Conservation (phyloP, 2,329 filamentous ascomycete genomes). For the Aspergillus sp. region DNA sequence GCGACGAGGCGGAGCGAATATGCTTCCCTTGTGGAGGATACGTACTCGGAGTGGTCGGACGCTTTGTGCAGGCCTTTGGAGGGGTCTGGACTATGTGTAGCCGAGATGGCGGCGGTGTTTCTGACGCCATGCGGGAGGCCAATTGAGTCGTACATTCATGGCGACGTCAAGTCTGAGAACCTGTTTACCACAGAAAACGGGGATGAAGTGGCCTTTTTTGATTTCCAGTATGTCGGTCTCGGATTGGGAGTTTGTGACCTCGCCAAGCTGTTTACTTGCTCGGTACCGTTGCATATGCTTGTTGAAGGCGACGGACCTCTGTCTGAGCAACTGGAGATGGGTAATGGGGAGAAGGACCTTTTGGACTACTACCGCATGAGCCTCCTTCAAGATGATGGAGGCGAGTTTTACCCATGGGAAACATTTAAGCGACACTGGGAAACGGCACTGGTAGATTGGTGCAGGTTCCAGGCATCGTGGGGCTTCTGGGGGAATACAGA, state of each 20-base stretch:
- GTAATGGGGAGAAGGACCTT: conserved; percentile 55
- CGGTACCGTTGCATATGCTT: conserved; percentile 62
- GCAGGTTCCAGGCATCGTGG: conserved; percentile 65
- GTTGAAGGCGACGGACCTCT: conserved; percentile 35
- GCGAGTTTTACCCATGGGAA: conserved; percentile 57
- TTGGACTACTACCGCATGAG: conserved; percentile 53
- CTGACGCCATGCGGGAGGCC: conserved; percentile 52
- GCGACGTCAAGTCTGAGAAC: conserved; percentile 73
- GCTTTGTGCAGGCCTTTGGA: conserved; percentile 50
- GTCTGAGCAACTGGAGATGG: conserved; percentile 53
- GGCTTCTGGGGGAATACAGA: conserved; percentile 65
- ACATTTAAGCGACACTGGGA: conserved; percentile 66
- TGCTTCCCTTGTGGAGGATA: conserved; percentile 50
- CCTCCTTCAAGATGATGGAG: conserved; percentile 17
- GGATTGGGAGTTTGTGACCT: conserved; percentile 69
- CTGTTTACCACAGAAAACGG: conserved; percentile 61
- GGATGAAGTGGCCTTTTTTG: conserved; percentile 64
- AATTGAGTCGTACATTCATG: conserved; percentile 66
- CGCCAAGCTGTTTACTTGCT: conserved; percentile 70
- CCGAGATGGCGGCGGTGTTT: conserved; percentile 59
- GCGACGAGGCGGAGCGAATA: conserved; percentile 66
- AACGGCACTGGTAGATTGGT: conserved; percentile 69
- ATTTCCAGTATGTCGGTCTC: conserved; percentile 71
- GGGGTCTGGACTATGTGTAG: conserved; percentile 42
- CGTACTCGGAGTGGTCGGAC: conserved; percentile 59